Evolutionary conservation across 345 rosid species (phyloP).

Genomic region (Citrus medica): DNA sequence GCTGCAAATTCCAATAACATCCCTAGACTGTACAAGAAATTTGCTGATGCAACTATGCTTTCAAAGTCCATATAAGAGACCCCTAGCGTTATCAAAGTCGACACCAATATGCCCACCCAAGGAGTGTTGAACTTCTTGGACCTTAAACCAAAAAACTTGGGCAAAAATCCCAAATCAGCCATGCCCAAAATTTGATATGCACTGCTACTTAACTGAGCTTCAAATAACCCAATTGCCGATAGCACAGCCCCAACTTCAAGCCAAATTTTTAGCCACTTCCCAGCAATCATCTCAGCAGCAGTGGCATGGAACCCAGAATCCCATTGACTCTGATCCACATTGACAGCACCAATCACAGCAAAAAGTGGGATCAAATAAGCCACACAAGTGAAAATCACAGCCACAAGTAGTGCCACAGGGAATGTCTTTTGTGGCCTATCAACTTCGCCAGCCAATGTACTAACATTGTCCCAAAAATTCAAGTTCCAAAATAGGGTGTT

Average conservation of each 20-base stretch:
- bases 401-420: slow-evolving; percentile 44
- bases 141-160: slow-evolving; percentile 29
- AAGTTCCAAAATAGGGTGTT: slow-evolving; percentile 76
- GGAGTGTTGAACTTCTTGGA: slow-evolving; percentile 49
- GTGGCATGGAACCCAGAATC: slow-evolving; percentile 52
- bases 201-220: slow-evolving; percentile 79
- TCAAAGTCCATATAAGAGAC: slow-evolving; percentile 42
- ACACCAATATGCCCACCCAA: slow-evolving; percentile 45
- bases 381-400: slow-evolving; percentile 51
- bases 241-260: slow-evolving; percentile 62
- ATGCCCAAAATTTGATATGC: slow-evolving; percentile 63
- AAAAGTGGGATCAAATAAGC: slow-evolving; percentile 55
- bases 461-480: slow-evolving; percentile 68
- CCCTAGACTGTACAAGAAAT: slow-evolving; percentile 49
- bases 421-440: slow-evolving; percentile 48
- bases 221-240: slow-evolving; percentile 67
- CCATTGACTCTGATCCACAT: slow-evolving; percentile 60
- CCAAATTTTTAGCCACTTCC: slow-evolving; percentile 76
- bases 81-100: slow-evolving; percentile 37
- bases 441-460: slow-evolving; percentile 66
- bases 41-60: slow-evolving; percentile 43
- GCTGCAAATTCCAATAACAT: slow-evolving; percentile 56
- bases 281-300: slow-evolving; percentile 66
- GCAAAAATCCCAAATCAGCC: slow-evolving; percentile 56
- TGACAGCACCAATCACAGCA: slow-evolving; percentile 63